Evolutionary conservation across 495 filamentous ascomycete species (phyloP), one percentile per base, ranked within the genome.

Genomic region (Aspergillus panamensis): DNA sequence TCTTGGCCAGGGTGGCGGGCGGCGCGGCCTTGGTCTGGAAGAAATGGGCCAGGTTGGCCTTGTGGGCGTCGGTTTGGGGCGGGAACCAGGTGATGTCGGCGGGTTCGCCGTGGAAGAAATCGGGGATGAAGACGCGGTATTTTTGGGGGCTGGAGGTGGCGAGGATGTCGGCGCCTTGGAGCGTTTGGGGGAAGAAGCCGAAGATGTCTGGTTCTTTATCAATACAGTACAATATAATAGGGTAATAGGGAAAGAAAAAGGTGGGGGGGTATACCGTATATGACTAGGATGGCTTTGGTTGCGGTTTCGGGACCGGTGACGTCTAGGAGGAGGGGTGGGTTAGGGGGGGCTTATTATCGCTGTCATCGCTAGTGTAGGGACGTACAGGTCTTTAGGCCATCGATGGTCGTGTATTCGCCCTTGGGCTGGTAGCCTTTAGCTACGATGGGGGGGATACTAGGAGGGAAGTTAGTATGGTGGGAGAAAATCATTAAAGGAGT

Each of bases 11-110:
- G 14, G 83, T 87, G 42, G 80, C 81, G 3, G 77, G 76, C 0
- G 89, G 84, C 0, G 84, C 81, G 19, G 84, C 89, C 62, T 83
- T 76, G 60, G 80, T 88, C 54, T 77, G 67, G 77, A 97, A 92
- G 83, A 94, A 97, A 25, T 77, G 78, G 49, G 82, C 82, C 7
- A 98, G 76, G 57, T 81, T 83, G 77, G 89, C 69, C 69, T 84
- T 79, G 77, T 96, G 91, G 66, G 96, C 90, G 17, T 86, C 75
- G 48, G 77, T 96, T 71, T 89, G 79, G 19, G 92, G 89, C 0
- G 92, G 92, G 77, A 87, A 90, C 77, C 76, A 76, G 47, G 69
- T 66, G 53, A 72, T 73, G 29, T 74, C 66, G 48, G 76, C 73
- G 20, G 78, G 78, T 20, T 70, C 67, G 58, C 78, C 80, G 47